phyloP scores from a whole-genome alignment of 345 rosid genomes.

The Melastoma malabathricum region DNA sequence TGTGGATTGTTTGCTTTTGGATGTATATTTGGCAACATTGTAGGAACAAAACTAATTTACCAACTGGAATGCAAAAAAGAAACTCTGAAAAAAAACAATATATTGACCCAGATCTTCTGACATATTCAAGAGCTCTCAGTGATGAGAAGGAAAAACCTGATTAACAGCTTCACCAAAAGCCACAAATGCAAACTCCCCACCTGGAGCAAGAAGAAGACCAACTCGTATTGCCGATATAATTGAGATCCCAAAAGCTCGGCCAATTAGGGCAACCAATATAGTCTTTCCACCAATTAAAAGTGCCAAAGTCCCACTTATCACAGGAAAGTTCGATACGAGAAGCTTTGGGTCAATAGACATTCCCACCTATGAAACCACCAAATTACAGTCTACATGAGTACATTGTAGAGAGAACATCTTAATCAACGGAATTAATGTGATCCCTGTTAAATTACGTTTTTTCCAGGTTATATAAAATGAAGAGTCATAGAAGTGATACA shows the following conservation, averaged over 20 bases:
- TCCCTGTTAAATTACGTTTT: too few relatives aligned
- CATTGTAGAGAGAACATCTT: too few relatives aligned
- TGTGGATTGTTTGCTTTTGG: too few relatives aligned
- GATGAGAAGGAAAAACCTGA: constrained; percentile 42
- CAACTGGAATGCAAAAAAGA: too few relatives aligned
- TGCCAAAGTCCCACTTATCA: constrained; percentile 57
- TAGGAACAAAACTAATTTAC: background rate
- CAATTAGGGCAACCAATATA: constrained; percentile 57
- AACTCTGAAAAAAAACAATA: too few relatives aligned
- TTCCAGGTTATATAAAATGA: too few relatives aligned
- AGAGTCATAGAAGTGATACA: too few relatives aligned
- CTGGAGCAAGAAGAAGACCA: constrained; percentile 97
- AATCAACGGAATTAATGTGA: background rate
- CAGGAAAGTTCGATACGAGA: constrained; percentile 77
- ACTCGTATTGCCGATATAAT: constrained; percentile 71
- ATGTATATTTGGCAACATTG: too few relatives aligned
- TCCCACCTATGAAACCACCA: constrained; percentile 57
- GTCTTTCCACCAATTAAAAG: constrained; percentile 85
- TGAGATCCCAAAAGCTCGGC: constrained; percentile 76
- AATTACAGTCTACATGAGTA: background rate
- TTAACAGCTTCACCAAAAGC: constrained; percentile 98
- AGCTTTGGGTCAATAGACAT: constrained; percentile 99
- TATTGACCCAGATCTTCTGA: too few relatives aligned
- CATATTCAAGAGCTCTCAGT: too few relatives aligned
- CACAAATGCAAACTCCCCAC: constrained; percentile 98